Percentiles rank a stretch among this genome's conserved stretches.
phyloP scores from a whole-genome alignment of 2,329 filamentous ascomycete species.

The Stagonosporopsis cucurbitacearum region DNA sequence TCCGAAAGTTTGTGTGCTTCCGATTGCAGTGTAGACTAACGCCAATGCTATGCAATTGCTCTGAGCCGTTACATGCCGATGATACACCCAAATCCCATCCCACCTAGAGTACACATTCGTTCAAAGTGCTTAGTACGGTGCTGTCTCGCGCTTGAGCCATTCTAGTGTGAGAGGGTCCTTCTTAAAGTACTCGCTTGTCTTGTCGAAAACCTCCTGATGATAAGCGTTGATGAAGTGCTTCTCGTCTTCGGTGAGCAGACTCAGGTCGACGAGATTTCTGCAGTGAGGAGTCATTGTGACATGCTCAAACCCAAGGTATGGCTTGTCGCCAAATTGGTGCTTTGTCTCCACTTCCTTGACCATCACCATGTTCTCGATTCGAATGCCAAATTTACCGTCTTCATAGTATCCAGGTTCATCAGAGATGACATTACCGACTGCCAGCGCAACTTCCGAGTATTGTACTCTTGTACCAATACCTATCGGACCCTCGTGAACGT shows the following conservation, averaged over 20 bases:
- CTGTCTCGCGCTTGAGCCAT: conserved; percentile 90
- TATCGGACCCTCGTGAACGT: conserved; percentile 96
- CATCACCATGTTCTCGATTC: conserved; percentile 95
- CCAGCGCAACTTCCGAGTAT: conserved; percentile 87
- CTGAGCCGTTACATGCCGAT: conserved; percentile 20
- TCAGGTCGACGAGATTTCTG: conserved; percentile 80
- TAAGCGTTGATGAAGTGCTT: conserved; percentile 88
- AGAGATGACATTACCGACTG: conserved; percentile 92
- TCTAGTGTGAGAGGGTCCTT: conserved; percentile 72
- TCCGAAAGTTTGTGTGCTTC: neutral
- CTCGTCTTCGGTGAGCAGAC: conserved; percentile 74
- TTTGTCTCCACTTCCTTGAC: conserved; percentile 87
- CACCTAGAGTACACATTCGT: neutral
- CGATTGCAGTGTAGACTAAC: conserved; percentile 1
- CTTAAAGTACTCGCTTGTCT: conserved; percentile 79
- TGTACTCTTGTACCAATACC: conserved; percentile 92
- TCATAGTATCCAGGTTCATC: conserved; percentile 98
- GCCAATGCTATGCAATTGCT: conserved; percentile 21
- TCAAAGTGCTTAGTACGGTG: conserved; percentile 52
- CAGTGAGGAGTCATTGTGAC: conserved; percentile 98
- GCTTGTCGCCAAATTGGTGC: conserved; percentile 89
- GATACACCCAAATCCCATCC: neutral
- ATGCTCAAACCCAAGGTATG: conserved; percentile 93
- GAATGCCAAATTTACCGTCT: conserved; percentile 91
- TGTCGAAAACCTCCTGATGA: conserved; percentile 79